phyloP scores from a whole-genome alignment of 495 filamentous ascomycete species.

The Neurospora terricola region DNA sequence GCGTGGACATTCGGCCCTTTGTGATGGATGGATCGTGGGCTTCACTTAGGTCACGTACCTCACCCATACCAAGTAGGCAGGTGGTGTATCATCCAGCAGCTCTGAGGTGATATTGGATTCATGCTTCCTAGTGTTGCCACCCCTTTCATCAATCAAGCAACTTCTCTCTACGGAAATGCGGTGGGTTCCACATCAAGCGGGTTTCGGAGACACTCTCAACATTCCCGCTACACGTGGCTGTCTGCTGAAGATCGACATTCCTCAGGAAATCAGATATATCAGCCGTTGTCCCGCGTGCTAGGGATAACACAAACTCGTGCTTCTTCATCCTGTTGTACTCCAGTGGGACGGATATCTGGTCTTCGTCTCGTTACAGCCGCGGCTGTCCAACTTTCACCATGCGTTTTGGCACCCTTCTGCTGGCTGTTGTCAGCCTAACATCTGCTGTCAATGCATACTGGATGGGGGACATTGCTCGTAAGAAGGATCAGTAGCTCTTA shows the following conservation, averaged over 20 bases:
- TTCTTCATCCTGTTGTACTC: conserved; percentile 5
- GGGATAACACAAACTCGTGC: neutral
- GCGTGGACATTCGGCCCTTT: neutral
- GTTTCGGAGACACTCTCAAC: neutral
- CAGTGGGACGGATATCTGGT: neutral
- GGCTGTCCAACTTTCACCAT: conserved; percentile 13
- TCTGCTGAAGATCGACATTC: neutral
- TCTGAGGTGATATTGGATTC: neutral
- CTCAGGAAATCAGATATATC: neutral
- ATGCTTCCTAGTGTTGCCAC: neutral
- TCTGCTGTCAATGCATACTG: conserved; percentile 33
- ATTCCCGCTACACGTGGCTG: neutral
- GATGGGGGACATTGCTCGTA: conserved; percentile 34
- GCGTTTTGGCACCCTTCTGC: conserved; percentile 28
- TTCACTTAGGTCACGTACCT: neutral
- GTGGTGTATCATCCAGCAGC: neutral
- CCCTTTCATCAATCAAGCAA: neutral
- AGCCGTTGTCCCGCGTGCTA: neutral
- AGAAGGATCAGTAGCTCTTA: conserved; percentile 3
- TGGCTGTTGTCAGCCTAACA: conserved; percentile 28
- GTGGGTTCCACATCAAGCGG: neutral
- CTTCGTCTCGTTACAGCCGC: neutral
- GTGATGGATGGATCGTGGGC: neutral
- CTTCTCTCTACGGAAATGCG: neutral
- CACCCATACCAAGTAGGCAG: neutral